A percentile compares a stretch with the other conserved stretches of the same genome.
These are phyloP conservation scores for Rosa chinensis DNA, from an alignment of 306 rosid species.

Conservation along the genomic window DNA sequence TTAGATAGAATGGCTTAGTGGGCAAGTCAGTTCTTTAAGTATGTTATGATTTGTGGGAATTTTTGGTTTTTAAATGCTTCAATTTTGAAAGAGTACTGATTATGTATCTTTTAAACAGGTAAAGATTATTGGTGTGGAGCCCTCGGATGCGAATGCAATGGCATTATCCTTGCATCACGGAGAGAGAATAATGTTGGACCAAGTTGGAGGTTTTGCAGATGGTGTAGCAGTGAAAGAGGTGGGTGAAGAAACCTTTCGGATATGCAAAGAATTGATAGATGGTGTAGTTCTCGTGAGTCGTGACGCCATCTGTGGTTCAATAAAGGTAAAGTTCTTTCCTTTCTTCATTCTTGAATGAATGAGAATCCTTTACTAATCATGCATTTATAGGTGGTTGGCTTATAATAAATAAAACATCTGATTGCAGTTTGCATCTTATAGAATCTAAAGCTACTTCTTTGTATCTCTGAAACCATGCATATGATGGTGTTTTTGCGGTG, in stretches of 20 bases:
- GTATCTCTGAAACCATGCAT: not conserved
- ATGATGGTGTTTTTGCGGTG: not conserved
- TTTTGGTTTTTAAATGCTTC: not conserved
- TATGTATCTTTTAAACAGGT: constrained; percentile 51
- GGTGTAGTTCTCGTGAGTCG: constrained; percentile 90
- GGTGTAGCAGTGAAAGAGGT: constrained; percentile 99
- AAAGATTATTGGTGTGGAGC: constrained; percentile 93
- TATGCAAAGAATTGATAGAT: constrained; percentile 83
- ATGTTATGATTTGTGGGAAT: not conserved
- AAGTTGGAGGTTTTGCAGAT: constrained; percentile 94
- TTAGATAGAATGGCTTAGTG: not conserved
- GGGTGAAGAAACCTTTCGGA: constrained; percentile 86
- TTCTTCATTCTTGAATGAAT: constrained; percentile 22
- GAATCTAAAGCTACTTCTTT: not conserved
- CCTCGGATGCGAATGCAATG: constrained; percentile 93
- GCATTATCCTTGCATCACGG: constrained; percentile 86
- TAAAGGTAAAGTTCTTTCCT: constrained; percentile 61
- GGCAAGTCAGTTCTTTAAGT: not conserved
- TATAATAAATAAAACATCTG: not conserved
- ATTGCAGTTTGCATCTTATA: not conserved
- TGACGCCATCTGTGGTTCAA: constrained; percentile 93
- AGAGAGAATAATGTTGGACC: constrained; percentile 72
- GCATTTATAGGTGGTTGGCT: not conserved
- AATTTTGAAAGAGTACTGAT: constrained; percentile 3
- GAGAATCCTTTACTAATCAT: not conserved